phyloP scores from a whole-genome alignment of 1,284 basidiomycete genomes.

The Moniliella sp. region DNA sequence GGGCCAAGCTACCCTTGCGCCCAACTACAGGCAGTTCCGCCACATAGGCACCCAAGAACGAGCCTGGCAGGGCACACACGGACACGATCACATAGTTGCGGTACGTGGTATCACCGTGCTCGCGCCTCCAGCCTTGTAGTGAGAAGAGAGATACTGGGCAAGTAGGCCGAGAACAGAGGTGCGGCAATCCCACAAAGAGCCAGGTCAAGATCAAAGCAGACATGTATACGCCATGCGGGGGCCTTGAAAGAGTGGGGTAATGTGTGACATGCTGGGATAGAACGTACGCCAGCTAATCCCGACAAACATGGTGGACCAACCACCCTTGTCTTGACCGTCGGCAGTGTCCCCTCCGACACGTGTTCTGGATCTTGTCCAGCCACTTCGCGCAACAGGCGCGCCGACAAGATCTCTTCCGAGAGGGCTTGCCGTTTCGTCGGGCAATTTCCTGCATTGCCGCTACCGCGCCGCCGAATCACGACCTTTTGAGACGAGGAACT shows the following conservation, averaged over 20 bases:
- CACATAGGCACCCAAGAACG: slow-evolving; percentile 25
- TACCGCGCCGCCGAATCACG: slow-evolving; percentile 29
- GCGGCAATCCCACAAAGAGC: too few species aligned
- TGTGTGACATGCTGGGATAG: slow-evolving; percentile 15
- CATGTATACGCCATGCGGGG: too few species aligned
- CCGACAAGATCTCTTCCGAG: slow-evolving; percentile 23
- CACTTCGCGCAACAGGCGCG: slow-evolving; percentile 22
- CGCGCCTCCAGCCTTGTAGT: slow-evolving; percentile 17
- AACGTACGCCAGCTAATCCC: slow-evolving; percentile 2
- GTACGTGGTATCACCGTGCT: slow-evolving; percentile 21
- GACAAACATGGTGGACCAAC: slow-evolving; percentile 1
- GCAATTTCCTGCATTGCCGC: slow-evolving; percentile 22
- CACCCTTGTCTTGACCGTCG: slow-evolving; percentile 5
- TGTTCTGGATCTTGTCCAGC: slow-evolving; percentile 29
- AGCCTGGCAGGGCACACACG: slow-evolving; percentile 29
- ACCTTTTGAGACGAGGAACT: slow-evolving; percentile 28
- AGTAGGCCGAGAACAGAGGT: too few species aligned
- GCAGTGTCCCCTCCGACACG: slow-evolving; percentile 10
- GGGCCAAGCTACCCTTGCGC: slow-evolving; percentile 25
- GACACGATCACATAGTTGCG: slow-evolving; percentile 30
- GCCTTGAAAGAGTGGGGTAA: slow-evolving; percentile 27
- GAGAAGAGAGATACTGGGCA: too few species aligned
- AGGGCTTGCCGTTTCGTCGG: slow-evolving; percentile 17
- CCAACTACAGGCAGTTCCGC: slow-evolving; percentile 29
- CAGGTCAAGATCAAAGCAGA: too few species aligned